Conservation (phyloP, 805 yeast genomes). For the Metschnikowia borealis region DNA sequence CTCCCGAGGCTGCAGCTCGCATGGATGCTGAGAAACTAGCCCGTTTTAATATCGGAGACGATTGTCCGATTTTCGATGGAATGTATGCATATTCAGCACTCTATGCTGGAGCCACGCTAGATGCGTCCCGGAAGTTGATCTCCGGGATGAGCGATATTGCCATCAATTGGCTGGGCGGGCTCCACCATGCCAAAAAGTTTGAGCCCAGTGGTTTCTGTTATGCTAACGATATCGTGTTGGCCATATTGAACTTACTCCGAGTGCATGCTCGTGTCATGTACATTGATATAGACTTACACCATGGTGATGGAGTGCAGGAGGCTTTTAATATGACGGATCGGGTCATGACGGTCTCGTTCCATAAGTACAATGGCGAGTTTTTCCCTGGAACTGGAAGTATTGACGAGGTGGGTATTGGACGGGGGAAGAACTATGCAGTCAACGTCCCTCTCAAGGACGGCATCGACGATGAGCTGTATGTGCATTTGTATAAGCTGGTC, state of each 20-base stretch:
- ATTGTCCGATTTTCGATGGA: slow-evolving; percentile 94
- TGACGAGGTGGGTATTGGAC: slow-evolving; percentile 84
- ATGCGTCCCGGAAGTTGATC: slow-evolving; percentile 82
- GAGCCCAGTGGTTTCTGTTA: slow-evolving; percentile 97
- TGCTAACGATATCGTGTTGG: slow-evolving; percentile 88
- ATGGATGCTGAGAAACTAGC: slow-evolving; percentile 55
- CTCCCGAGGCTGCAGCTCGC: slow-evolving; percentile 68
- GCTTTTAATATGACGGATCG: slow-evolving; percentile 93
- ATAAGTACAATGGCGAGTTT: slow-evolving; percentile 88
- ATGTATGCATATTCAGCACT: slow-evolving; percentile 84
- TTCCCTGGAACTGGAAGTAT: slow-evolving; percentile 97
- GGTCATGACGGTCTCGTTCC: slow-evolving; percentile 95
- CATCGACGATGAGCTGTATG: slow-evolving; percentile 86
- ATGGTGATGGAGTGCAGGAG: slow-evolving; percentile 98
- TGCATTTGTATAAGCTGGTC: slow-evolving; percentile 70
- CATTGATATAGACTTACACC: slow-evolving; percentile 92
- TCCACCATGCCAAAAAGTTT: slow-evolving; percentile 92
- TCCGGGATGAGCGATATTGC: slow-evolving; percentile 90
- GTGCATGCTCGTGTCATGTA: slow-evolving; percentile 91
- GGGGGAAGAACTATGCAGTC: slow-evolving; percentile 81
- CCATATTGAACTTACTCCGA: slow-evolving; percentile 77
- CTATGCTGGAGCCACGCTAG: slow-evolving; percentile 91
- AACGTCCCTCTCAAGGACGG: slow-evolving; percentile 95
- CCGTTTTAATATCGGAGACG: slow-evolving; percentile 85
- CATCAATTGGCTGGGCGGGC: slow-evolving; percentile 93